Base-by-base conservation (phyloP, 2,329 filamentous ascomycete species). In the Xylaria polymorpha region DNA sequence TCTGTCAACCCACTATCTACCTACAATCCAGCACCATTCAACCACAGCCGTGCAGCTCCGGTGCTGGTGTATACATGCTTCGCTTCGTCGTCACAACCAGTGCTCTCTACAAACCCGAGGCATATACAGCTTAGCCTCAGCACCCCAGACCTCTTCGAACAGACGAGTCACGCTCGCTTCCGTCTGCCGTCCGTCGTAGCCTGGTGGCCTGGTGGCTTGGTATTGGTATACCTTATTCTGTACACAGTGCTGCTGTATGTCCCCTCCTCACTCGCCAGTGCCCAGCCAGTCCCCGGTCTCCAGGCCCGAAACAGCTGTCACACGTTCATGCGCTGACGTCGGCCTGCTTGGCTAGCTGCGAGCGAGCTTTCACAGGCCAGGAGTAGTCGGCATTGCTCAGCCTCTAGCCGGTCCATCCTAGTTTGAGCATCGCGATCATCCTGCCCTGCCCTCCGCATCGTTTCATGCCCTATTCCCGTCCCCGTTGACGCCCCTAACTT, bases 291-390 rank as follows among this genome's bases (percentile, higher is more conserved):
- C 43, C 20, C 63, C 25, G 25, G 46, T 51, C 50, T 37, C 44
- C 44, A 51, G 44, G 41, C 55, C 53, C 71, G 65, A 62, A 65
- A 71, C 66, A 67, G 69, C 72, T 66, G 72, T 73, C 73, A 73
- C 70, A 72, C 66, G 69, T 79, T 81, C 77, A 82, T 82, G 82
- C 83, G 81, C 83, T 85, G 84, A 85, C 84, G 83, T 85, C 82
- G 83, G 80, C 80, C 77, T 81, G 75, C 79, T 74, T 66, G 53
- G 48, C 80, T 81, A 81, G 55, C 78, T 80, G 76, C 78, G 74
- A 78, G 53, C 78, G 73, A 78, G 76, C 76, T 77, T 76, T 76
- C 74, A 78, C 78, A 75, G 75, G 51, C 51, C 35, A 56, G 51
- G 51, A 51, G 48, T 39, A 67, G 63, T 81, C 78, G 77, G 77